phyloP scores from a whole-genome alignment of 495 filamentous ascomycete species.

The Aspergillus carlsbadensis region DNA sequence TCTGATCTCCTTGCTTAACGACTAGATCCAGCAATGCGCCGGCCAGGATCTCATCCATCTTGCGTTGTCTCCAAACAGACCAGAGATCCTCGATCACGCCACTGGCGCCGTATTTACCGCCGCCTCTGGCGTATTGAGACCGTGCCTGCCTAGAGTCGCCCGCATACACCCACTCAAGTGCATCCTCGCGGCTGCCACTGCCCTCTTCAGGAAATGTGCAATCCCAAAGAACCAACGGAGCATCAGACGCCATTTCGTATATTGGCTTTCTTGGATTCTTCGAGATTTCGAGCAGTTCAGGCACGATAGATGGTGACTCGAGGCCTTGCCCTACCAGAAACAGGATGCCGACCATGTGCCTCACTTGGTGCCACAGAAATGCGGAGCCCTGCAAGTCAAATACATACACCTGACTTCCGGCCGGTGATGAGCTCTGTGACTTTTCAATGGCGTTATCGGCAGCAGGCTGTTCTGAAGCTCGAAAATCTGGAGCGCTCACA shows the following conservation, averaged over 20 bases:
- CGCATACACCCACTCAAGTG: constrained; percentile 76
- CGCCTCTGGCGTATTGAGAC: constrained; percentile 31
- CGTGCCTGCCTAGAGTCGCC: constrained; percentile 51
- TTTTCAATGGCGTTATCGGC: constrained; percentile 18
- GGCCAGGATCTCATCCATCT: constrained; percentile 85
- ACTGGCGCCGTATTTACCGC: constrained; percentile 58
- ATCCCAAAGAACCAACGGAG: constrained; percentile 91
- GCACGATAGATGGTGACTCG: constrained; percentile 69
- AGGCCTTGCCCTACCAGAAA: constrained; percentile 91
- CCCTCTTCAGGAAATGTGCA: constrained; percentile 76
- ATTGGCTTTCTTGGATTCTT: constrained; percentile 70
- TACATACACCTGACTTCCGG: constrained; percentile 69
- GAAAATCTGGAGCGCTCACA: constrained; percentile 35
- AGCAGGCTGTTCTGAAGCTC: constrained; percentile 20
- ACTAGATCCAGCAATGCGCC: constrained; percentile 64
- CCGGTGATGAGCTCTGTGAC: constrained; percentile 17
- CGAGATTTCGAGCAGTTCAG: constrained; percentile 67
- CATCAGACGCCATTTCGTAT: constrained; percentile 88
- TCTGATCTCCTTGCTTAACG: constrained; percentile 48
- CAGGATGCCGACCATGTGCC: constrained; percentile 82
- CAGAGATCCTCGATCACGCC: constrained; percentile 76
- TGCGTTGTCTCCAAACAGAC: constrained; percentile 75
- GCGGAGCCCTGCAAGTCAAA: constrained; percentile 87
- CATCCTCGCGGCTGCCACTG: constrained; percentile 52
- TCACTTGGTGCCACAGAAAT: constrained; percentile 97